A percentile compares a stretch with the other conserved stretches of the same genome.
Conservation (phyloP, 2,329 filamentous ascomycete genomes). For the Ceratocystis colombiana region DNA sequence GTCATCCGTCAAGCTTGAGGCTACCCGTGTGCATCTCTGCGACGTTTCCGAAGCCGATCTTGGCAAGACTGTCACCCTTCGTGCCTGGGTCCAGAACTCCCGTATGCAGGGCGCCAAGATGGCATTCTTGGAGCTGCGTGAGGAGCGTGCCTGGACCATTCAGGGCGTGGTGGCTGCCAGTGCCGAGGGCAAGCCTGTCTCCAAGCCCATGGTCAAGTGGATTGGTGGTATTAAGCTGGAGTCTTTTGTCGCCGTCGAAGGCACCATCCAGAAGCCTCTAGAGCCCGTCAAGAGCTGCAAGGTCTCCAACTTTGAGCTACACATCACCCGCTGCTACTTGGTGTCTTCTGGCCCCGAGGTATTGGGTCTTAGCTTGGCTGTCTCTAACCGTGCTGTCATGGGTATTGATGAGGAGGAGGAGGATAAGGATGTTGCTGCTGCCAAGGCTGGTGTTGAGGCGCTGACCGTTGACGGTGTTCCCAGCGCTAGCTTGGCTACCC, state of each 20-base stretch:
- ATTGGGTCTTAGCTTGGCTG: slow-evolving; percentile 48
- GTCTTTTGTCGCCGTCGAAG: slow-evolving; percentile 74
- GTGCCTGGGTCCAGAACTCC: slow-evolving; percentile 77
- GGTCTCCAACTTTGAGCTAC: slow-evolving; percentile 71
- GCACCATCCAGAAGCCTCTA: slow-evolving; percentile 66
- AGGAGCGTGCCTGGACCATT: slow-evolving; percentile 64
- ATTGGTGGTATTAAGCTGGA: slow-evolving; percentile 63
- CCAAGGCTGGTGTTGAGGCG: slow-evolving; percentile 37
- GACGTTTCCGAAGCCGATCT: slow-evolving; percentile 54
- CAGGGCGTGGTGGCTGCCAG: slow-evolving; percentile 74
- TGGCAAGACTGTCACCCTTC: slow-evolving; percentile 62
- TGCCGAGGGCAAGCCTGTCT: slow-evolving; percentile 55
- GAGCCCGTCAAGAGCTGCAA: slow-evolving; percentile 83
- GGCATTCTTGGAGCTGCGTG: slow-evolving; percentile 75
- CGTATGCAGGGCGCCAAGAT: slow-evolving; percentile 85
- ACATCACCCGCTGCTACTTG: slow-evolving; percentile 75
- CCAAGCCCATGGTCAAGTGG: slow-evolving; percentile 92
- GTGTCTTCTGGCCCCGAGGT: slow-evolving; percentile 53
- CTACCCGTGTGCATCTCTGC: slow-evolving; percentile 50
- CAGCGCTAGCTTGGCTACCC: slow-evolving; percentile 69
- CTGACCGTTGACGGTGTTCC: slow-evolving; percentile 43
- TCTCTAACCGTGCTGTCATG: slow-evolving; percentile 45
- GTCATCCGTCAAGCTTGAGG: slow-evolving; percentile 47
- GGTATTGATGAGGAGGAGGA: slow-evolving; percentile 51
- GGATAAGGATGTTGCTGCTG: slow-evolving; percentile 28